Evolutionary conservation across 306 rosid species (phyloP), one percentile per base, ranked within the genome.

Genomic region (Lotus japonicus): DNA sequence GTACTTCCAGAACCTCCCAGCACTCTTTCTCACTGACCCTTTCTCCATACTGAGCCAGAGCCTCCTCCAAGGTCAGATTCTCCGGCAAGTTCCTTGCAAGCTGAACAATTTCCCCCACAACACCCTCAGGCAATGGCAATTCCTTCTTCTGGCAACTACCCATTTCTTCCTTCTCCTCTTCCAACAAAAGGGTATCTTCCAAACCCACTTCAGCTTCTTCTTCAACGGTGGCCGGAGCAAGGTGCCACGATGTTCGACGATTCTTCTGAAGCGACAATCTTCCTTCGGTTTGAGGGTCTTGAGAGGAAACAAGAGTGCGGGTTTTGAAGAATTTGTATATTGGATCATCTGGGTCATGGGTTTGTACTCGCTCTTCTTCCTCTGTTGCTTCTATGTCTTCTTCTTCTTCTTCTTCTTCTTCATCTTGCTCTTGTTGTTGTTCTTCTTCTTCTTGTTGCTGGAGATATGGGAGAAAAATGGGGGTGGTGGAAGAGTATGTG

Each of bases 51-150:
- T 55, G 84, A 12, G 2, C 79, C 85, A 92, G 35, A 14, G 59
- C 88, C 77, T 89, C 96, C 28, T 91, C 94, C 57, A 90, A 35
- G 19, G 97, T 88, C 66, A 70, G 12, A 58, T 90, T 86, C 50
- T 73, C 81, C 1, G 86, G 87, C 52, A 92, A 74, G 44, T 68
- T 82, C 79, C 79, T 86, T 0, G 97, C 91, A 55, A 75, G 82
- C 11, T 75, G 79, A 73, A 90, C 49, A 73, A 94, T 85, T 48
- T 88, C 86, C n/a, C 81, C 83, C 7, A 87, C 85, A 65, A 82
- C 28, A 5, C 90, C 87, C 39, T 71, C 67, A 8, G 80, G 83
- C 39, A 58, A 71, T 6, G 74, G 51, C 4, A 71, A 72, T 16
- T 75, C 67, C 67, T 54, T 69, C 9, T 76, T 62, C 38, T 73